Evolutionary conservation across 2,329 filamentous ascomycete species (phyloP).

Genomic region (Penicillium italicum): DNA sequence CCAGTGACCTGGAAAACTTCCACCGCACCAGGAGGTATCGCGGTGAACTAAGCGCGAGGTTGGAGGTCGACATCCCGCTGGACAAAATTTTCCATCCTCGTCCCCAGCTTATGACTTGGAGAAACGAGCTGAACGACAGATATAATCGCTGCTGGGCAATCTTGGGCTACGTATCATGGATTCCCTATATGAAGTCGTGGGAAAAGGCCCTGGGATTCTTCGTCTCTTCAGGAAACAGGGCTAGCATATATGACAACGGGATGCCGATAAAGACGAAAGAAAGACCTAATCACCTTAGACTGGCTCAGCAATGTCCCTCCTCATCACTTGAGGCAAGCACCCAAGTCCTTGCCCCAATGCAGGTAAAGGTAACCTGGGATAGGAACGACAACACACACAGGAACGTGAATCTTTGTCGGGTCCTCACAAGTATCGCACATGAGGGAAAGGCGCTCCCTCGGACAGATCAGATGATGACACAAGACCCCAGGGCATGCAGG

Average conservation of each 20-base stretch:
- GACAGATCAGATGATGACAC: not conserved
- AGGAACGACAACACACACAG: not conserved
- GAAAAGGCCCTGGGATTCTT: not conserved
- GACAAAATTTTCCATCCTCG: not conserved
- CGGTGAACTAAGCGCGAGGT: not conserved
- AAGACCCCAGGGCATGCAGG: not conserved
- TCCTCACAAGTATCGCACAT: not conserved
- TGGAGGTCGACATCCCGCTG: not conserved
- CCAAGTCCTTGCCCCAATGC: not conserved
- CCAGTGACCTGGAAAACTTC: not conserved
- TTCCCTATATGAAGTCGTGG: not conserved
- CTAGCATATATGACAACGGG: not conserved
- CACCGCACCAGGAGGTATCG: not conserved
- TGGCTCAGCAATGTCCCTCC: not conserved
- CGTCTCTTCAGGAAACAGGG: not conserved
- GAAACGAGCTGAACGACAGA: not conserved
- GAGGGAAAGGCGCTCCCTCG: not conserved
- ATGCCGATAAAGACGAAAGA: not conserved
- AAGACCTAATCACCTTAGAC: not conserved
- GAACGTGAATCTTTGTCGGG: not conserved
- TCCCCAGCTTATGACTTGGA: not conserved
- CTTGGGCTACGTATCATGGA: not conserved
- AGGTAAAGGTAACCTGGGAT: not conserved
- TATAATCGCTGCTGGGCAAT: not conserved
- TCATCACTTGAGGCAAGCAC: rapidly evolving